Evolutionary conservation across 352 stramenopile genomes (phyloP).

Genomic region (Phytophthora rubi): DNA sequence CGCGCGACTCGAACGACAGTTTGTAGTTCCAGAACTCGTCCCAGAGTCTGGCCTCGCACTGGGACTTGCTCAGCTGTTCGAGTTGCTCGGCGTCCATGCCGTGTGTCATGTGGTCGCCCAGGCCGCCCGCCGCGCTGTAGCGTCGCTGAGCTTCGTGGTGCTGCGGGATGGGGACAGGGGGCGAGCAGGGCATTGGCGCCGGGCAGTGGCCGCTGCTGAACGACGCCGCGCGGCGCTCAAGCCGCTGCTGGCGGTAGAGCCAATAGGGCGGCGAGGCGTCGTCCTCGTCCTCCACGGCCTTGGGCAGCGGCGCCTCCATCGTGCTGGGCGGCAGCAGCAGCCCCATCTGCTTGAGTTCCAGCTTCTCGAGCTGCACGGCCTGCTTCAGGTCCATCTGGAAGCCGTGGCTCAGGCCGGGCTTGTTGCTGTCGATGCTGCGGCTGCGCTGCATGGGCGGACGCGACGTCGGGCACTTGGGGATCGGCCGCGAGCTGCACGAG

Average conservation of each 20-base stretch:
- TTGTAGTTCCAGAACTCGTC: conserved; percentile 82
- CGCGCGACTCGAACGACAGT: conserved; percentile 67
- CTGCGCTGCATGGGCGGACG: conserved; percentile 28
- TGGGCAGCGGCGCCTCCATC: conserved; percentile 7
- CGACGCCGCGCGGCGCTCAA: conserved; percentile 38
- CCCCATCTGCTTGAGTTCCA: conserved; percentile 36
- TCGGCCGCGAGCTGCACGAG: conserved; percentile 2
- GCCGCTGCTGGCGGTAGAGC: conserved; percentile 28
- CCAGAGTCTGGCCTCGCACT: conserved; percentile 62
- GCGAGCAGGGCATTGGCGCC: conserved; percentile 46
- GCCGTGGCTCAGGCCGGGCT: conserved; percentile 30
- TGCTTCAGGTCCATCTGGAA: conserved; percentile 41
- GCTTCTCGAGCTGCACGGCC: conserved; percentile 40
- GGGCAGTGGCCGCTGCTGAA: conserved; percentile 31
- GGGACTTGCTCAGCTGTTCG: conserved; percentile 30
- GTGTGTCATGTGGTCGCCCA: conserved; percentile 16
- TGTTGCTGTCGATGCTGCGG: conserved; percentile 21
- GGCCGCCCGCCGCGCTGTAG: conserved; percentile 35
- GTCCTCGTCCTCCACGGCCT: conserved; percentile 15
- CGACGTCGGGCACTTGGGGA: conserved; percentile 5
- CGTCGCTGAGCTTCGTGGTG: conserved; percentile 32
- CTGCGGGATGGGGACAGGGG: conserved; percentile 60
- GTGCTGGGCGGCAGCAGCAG: not conserved
- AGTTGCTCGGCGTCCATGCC: conserved; percentile 22
- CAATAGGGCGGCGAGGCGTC: conserved; percentile 19